A percentile compares a stretch with the other conserved stretches of the same genome.
phyloP scores from a whole-genome alignment of 192 early-diverging fungal genomes.

The Entophlyctis luteolus region DNA sequence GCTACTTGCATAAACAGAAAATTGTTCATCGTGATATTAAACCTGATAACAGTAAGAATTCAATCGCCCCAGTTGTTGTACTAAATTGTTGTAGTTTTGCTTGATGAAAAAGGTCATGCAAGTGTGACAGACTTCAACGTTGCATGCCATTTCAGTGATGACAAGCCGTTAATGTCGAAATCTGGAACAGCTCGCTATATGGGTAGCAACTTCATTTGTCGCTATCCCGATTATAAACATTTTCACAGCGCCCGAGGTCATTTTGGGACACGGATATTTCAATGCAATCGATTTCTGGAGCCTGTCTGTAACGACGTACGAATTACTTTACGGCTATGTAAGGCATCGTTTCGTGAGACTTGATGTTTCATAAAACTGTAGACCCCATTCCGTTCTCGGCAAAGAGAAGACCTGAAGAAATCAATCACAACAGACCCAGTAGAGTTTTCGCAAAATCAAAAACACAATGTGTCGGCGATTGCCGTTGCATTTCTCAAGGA shows the following conservation, averaged over 20 bases:
- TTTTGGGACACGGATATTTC: slow-evolving; percentile 62
- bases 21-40: slow-evolving; percentile 54
- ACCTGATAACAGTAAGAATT: slow-evolving; percentile 31
- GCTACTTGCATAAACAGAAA: slow-evolving; percentile 43
- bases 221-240: background rate
- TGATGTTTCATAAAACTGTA: no score
- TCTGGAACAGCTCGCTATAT: slow-evolving; percentile 70
- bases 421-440: slow-evolving; percentile 67
- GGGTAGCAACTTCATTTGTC: slow-evolving; percentile 34
- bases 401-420: slow-evolving; percentile 64
- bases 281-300: slow-evolving; percentile 94
- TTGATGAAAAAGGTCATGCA: slow-evolving; percentile 48
- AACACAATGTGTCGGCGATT: slow-evolving; percentile 1
- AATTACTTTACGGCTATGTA: slow-evolving; percentile 70
- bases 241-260: slow-evolving; percentile 36
- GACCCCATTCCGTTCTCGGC: slow-evolving; percentile 74
- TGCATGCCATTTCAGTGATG: slow-evolving; percentile 43
- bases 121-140: slow-evolving; percentile 55
- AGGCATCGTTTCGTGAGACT: no score
- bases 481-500: slow-evolving; percentile 9
- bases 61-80: background rate
- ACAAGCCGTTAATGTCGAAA: slow-evolving; percentile 41
- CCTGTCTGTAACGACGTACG: slow-evolving; percentile 83
- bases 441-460: slow-evolving; percentile 57
- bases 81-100: slow-evolving; percentile 28